Conservation (phyloP, 2,329 filamentous ascomycete genomes). For the Sclerotinia nivalis region DNA sequence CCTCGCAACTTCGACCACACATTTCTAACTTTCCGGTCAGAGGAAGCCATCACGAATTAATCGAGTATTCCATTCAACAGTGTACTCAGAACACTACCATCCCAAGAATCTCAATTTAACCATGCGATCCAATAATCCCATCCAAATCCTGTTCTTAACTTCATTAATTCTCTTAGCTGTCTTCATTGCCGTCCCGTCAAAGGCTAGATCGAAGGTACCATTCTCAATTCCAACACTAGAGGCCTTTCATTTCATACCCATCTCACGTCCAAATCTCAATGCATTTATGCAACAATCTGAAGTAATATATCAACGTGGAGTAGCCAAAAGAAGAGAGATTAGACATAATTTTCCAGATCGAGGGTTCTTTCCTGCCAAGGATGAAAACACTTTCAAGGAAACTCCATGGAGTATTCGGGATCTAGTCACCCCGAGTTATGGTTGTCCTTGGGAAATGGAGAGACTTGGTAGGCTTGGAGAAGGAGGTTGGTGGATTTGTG, state of each 20-base stretch:
- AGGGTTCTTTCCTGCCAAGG: conserved; percentile 33
- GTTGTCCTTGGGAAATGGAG: conserved; percentile 46
- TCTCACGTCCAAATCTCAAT: conserved; percentile 16
- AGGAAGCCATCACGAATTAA: background rate
- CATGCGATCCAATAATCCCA: conserved; percentile 15
- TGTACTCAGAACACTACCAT: background rate
- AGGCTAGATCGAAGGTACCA: background rate
- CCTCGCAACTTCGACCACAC: background rate
- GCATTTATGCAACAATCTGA: conserved; percentile 17
- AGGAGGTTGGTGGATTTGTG: conserved; percentile 48
- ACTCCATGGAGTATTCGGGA: conserved; percentile 46
- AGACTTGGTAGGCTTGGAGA: conserved; percentile 45
- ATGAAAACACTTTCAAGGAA: conserved; percentile 28
- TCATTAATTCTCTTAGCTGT: conserved; percentile 2
- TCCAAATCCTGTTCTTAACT: conserved; percentile 4
- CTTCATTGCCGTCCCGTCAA: conserved; percentile 2
- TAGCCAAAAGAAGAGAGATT: conserved; percentile 12
- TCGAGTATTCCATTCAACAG: background rate
- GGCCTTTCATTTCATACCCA: conserved; percentile 19
- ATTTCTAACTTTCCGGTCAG: background rate
- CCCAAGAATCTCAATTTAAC: background rate
- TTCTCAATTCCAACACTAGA: conserved; percentile 4
- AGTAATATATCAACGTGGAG: conserved; percentile 5
- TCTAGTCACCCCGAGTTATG: conserved; percentile 45
- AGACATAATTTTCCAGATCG: conserved; percentile 4